Evolutionary conservation across 2,329 filamentous ascomycete genomes (phyloP).

Genomic region (Sphaerostilbella broomeana): DNA sequence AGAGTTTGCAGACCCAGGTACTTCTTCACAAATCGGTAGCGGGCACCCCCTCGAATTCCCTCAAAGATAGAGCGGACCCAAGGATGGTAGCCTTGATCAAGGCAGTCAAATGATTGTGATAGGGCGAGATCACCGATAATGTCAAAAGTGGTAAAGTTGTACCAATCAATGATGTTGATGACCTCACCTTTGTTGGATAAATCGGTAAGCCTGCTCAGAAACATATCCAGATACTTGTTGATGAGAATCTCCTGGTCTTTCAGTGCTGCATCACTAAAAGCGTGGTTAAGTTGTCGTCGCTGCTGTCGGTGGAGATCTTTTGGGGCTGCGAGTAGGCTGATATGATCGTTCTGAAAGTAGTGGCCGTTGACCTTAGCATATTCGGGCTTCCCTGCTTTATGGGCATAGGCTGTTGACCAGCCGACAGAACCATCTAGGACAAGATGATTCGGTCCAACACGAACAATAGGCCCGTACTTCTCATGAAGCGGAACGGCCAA

Average conservation of each 20-base stretch:
- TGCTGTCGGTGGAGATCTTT: conserved; percentile 17
- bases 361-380: conserved; percentile 8
- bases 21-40: conserved; percentile 11
- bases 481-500: conserved; percentile 16
- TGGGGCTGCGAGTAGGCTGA: conserved; percentile 15
- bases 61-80: conserved; percentile 21
- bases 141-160: conserved; percentile 34
- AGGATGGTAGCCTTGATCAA: conserved; percentile 25
- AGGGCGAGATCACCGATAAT: conserved; percentile 37
- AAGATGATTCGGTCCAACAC: conserved; percentile 35
- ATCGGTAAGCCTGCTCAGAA: conserved; percentile 18
- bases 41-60: conserved; percentile 5
- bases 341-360: conserved; percentile 12
- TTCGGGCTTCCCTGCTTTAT: conserved; percentile 17
- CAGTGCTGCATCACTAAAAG: conserved; percentile 26
- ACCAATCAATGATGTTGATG: conserved; percentile 28
- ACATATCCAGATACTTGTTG: conserved; percentile 20
- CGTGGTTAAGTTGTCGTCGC: conserved; percentile 22
- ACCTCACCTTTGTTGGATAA: conserved; percentile 10
- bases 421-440: conserved; percentile 26
- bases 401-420: conserved; percentile 30
- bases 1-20: conserved; percentile 11
- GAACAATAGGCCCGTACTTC: conserved; percentile 31
- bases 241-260: conserved; percentile 26
- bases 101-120: conserved; percentile 34